phyloP scores from a whole-genome alignment of 306 rosid species.

The Betula pendula region DNA sequence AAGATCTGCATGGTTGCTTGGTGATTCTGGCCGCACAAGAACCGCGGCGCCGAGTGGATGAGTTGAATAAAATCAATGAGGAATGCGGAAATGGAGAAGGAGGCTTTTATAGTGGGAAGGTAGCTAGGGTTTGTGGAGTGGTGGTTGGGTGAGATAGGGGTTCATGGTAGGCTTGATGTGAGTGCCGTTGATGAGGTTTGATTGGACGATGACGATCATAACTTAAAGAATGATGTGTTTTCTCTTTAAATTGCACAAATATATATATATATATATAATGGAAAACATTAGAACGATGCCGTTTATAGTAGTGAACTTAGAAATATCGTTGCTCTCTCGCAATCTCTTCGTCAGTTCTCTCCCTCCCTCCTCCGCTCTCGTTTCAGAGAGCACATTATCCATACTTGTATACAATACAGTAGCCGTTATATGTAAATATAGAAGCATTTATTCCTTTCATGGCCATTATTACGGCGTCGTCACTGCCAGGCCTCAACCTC shows the following conservation, averaged over 20 bases:
- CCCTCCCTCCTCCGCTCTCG: background rate
- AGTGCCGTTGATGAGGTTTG: background rate
- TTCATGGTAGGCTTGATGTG: background rate
- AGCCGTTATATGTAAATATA: background rate
- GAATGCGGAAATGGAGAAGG: background rate
- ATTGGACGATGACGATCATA: too few species aligned
- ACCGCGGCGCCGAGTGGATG: background rate
- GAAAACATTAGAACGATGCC: background rate
- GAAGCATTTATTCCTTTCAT: background rate
- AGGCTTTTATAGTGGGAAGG: background rate
- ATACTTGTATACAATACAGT: background rate
- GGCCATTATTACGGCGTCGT: slow-evolving; percentile 44
- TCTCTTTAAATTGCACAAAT: too few species aligned
- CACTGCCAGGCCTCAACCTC: slow-evolving; percentile 60
- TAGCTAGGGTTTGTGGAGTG: background rate
- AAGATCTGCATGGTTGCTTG: slow-evolving; percentile 73
- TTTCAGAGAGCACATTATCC: background rate
- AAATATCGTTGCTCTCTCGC: background rate
- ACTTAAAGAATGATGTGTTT: too few species aligned
- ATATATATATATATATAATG: too few species aligned
- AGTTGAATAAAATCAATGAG: too few species aligned
- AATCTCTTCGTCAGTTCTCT: background rate
- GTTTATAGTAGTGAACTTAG: background rate
- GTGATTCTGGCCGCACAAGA: background rate
- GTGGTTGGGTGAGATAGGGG: background rate